Base-by-base conservation (phyloP, 1,139 yeast genomes). In the Saccharomyces hybrid region DNA sequence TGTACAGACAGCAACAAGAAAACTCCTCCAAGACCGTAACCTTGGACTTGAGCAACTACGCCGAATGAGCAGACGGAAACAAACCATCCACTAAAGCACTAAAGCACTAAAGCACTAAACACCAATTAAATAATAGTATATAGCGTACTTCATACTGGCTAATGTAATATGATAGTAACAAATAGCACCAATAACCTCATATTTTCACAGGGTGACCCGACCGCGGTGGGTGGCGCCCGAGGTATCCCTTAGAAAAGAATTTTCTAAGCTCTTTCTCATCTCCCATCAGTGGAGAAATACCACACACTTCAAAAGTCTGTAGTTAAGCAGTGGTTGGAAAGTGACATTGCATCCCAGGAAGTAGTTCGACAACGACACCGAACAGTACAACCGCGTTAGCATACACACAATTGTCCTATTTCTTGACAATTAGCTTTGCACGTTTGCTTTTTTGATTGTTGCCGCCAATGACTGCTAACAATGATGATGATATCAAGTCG, bases 21-120 rank as follows among this genome's bases (percentile, higher is more conserved):
- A 88, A 88, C 64, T 79, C 89, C 52, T 88, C 97, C 2, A 80
- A 79, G 61, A 85, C 95, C 0, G 77, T 93, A 41, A 86, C 95
- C 0, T 70, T 88, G 55, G 93, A 88, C 67, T 76, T 88, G 64
- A 74, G 84, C 58, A 78, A 79, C n/a, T 86, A 83, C 65, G 80
- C 84, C 0, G 5, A 4, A 23, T 23, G 76, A 72, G 19, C 64
- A 52, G 55, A 19, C 11, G 38, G 28, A 29, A 13, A 6, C 3
- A 19, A 7, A 8, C 49, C 13, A 47, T n/a, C 31, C 9, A 9
- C 38, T 46, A 47, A 31, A 31, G 6, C 32, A 29, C 32, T 29
- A 29, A 29, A 29, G 2, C n/a, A 26, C 32, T 29, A 16, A 46
- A 46, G 7, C 29, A 19, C 23, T 19, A 6, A 28, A 47, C n/a